Evolutionary conservation across 1,284 basidiomycete genomes (phyloP), one percentile per base, ranked within the genome.

Genomic region (Naganishia albida): DNA sequence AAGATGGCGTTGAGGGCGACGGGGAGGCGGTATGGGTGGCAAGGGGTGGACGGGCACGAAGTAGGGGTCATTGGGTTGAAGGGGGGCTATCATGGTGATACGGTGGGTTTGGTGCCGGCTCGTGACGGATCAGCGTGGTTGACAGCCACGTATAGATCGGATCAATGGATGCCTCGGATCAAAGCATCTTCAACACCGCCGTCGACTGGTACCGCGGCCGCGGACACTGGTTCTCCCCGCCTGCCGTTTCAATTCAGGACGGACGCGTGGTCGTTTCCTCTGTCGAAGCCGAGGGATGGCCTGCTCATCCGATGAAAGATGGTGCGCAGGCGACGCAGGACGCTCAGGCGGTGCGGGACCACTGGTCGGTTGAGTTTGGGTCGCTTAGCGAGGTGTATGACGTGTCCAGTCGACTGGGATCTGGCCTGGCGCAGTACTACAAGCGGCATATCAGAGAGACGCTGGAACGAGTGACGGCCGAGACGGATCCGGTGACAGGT

Each of bases 11-110:
- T 95, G 46, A 84, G 91, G n/a, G 85, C 88, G 2, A 88, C 83
- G 69, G 82, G 86, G 3, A 75, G 81, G 42, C 81, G 86, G 16
- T 79, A 85, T 62, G 73, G 76, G 10, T 75, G 80, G 71, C 64
- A 72, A 18, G 74, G 75, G 1, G 76, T 73, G 43, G 66, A 76
- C 42, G 72, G 65, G 20, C 69, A 71, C 68, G 81, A 85, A 40
- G 81, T 95, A 16, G 90, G 91, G 18, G 85, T 99, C 0, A 77
- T 99, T 2, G 95, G 95, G 0, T 75, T 98, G 48, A 89, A 88
- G 70, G 95, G 95, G 1, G 93, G 92, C 73, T 99, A 99, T 79
- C 95, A 99, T 73, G 95, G 95, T 7, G 95, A 99, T 77, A 98
- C 95, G 0, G 77, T 77, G 54, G 70, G 76, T 70, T 15, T 28